These are phyloP conservation scores for Ganoderma lucidum DNA, from an alignment of 1,284 basidiomycete species.

Conservation along the genomic window DNA sequence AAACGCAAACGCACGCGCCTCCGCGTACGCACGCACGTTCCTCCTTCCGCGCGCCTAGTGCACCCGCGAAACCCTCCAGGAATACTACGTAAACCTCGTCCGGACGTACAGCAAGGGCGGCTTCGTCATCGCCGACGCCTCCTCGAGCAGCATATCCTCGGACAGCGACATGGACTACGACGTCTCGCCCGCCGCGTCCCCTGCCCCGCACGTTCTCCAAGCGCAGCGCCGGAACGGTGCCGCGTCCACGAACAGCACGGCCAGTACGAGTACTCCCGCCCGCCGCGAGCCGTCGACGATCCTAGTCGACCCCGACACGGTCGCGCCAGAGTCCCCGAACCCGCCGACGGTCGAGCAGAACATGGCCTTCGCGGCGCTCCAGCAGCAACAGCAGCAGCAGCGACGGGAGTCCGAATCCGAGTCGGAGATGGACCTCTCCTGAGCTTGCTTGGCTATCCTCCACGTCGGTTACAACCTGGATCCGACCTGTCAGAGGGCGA, in stretches of 20 bases:
- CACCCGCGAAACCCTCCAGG: slow-evolving; percentile 81
- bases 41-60: slow-evolving; percentile 55
- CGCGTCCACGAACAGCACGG: slow-evolving; percentile 1
- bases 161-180: slow-evolving; percentile 71
- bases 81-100: slow-evolving; percentile 86
- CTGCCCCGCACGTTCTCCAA: slow-evolving; percentile 30
- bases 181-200: slow-evolving; percentile 62
- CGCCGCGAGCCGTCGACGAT: slow-evolving; percentile 57
- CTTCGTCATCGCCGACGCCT: slow-evolving; percentile 61
- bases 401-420: slow-evolving; percentile 17
- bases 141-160: slow-evolving; percentile 49
- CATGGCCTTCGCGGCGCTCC: slow-evolving; percentile 80
- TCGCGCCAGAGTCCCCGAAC: slow-evolving; percentile 54
- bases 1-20: not conserved
- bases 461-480: not conserved
- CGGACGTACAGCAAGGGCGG: slow-evolving; percentile 72
- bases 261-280: slow-evolving; percentile 18
- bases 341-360: slow-evolving; percentile 81
- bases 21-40: slow-evolving; percentile 2
- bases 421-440: slow-evolving; percentile 14
- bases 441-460: not conserved
- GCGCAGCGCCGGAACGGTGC: slow-evolving; percentile 8
- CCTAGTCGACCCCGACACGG: slow-evolving; percentile 59
- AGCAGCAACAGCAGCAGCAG: slow-evolving; percentile 48
- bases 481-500: slow-evolving; percentile 3